Evolutionary conservation across 306 rosid species (phyloP), one percentile per base, ranked within the genome.

Genomic region (Comarum palustre): DNA sequence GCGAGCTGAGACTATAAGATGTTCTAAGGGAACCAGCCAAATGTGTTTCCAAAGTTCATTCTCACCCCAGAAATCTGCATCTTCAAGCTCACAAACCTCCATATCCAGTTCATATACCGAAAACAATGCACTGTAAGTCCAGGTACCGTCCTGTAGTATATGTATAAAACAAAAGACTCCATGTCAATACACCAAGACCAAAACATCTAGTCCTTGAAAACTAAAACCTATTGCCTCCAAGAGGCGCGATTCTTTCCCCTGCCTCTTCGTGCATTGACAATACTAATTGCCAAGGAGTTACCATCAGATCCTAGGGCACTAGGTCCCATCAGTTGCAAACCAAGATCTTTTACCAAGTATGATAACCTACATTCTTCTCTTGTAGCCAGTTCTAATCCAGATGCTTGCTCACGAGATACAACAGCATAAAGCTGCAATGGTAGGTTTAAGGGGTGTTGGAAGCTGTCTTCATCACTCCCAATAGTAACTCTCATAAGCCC

Each of bases 281-380:
- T 86, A 59, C 74, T 75, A 70, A 85, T 48, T 39, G 84, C 82
- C 68, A 91, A 66, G 20, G 87, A 66, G 75, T 74, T 72, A 4
- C 79, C 84, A 0, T 75, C 71, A 79, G 45, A 75, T 32, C 78
- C 78, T 16, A 91, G 32, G 61, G 95, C 88, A 79, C 66, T 67
- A 14, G 79, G 69, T 39, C 96, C 98, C 89, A 94, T 85, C 61
- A 91, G 90, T 82, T 86, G 88, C 76, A 89, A 72, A 61, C 97
- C 92, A 17, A 94, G 86, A 79, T 27, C 69, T 83, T 85, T 87
- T 5, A 46, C 81, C 82, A 83, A 48, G 81, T 76, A 82, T 25
- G 83, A 81, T 66, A 89, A 47, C 73, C 84, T 81, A 48, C 69
- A 73, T 85, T 77, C 86, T 84, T 90, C 90, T 62, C 78, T 91